Evolutionary conservation across 208 protist species (phyloP), one percentile per base, ranked within the genome.

Genomic region (Acanthamoeba sp.): DNA sequence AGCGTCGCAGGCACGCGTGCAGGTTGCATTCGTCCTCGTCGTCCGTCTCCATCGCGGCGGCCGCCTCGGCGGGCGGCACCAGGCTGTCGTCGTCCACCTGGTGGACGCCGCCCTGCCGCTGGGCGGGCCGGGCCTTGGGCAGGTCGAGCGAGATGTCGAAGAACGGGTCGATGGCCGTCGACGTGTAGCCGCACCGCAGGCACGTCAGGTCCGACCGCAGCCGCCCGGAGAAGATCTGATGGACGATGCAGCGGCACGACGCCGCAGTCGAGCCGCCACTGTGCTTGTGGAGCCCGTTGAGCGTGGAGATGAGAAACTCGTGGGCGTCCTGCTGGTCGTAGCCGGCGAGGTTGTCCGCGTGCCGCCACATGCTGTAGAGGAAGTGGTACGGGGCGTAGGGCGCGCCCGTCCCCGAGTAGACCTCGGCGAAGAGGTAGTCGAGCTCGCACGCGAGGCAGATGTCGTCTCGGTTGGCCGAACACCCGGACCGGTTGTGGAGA

Each of bases 271-370:
- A 84, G 38, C 97, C 96, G 32, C 92, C 66, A 62, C 69, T 96
- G 80, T 98, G 96, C 7, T 69, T 85, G 93, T 97, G 96, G 40
- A 98, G 71, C 36, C 82, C 95, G 89, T 98, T 94, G 20, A 98
- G 71, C 32, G 96, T 66, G 6, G 96, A 94, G 34, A 98, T 98
- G 69, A 97, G 95, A 34, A 98, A 97, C 95, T 98, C 97, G 62
- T 98, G 97, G n/a, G 97, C 97, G 95, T 98, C 97, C 36, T 98
- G 97, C 92, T 98, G 97, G 66, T 97, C 96, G 92, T 98, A 98
- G 10, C 97, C 97, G 20, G 97, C 95, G 40, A 98, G 95, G 85
- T 97, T 88, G n/a, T 94, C 91, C 14, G 95, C 95, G 71, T 95
- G 87, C 40, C 91, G 96, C 97, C 97, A 98, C 45, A 97, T 96